These are phyloP conservation scores for Aspergillus candidus DNA, from an alignment of 2,329 filamentous ascomycete genomes.

Conservation along the genomic window DNA sequence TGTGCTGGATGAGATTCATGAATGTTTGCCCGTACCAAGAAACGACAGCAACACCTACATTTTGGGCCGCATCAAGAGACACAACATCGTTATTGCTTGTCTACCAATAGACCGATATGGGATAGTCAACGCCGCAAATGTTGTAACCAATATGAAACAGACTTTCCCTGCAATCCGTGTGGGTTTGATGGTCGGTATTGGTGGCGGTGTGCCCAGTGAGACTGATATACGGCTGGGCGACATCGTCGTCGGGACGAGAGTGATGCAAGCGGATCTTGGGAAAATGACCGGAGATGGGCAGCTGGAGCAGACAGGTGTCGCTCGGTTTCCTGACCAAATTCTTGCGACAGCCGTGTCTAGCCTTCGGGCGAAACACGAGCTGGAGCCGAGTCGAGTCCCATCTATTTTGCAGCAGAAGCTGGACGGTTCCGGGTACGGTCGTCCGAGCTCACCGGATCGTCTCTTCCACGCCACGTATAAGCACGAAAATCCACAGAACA, in stretches of 20 bases:
- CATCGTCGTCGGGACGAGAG: constrained; percentile 17
- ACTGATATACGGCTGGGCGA: constrained; percentile 18
- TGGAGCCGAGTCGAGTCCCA: neutral
- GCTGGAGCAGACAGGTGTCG: constrained; percentile 9
- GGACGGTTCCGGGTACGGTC: neutral
- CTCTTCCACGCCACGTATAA: constrained; percentile 6
- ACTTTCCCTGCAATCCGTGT: constrained; percentile 14
- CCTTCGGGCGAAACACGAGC: neutral
- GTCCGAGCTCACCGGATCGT: constrained; percentile 3
- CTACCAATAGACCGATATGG: constrained; percentile 5
- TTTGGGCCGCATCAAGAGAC: constrained; percentile 2
- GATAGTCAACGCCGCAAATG: constrained; percentile 5
- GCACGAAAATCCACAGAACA: neutral
- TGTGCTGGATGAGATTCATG: constrained; percentile 12
- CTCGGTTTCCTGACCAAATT: neutral
- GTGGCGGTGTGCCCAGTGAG: constrained; percentile 14
- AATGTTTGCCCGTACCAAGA: neutral
- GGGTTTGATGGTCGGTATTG: constrained; percentile 17
- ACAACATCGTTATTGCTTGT: constrained; percentile 10
- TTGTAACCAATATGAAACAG: constrained; percentile 1
- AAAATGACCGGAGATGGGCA: constrained; percentile 9
- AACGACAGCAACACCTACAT: constrained; percentile 9
- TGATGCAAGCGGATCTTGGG: constrained; percentile 18
- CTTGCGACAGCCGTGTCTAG: constrained; percentile 2
- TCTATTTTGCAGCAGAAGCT: constrained; percentile 3